Percentiles rank a stretch among this genome's conserved stretches.
phyloP scores from a whole-genome alignment of 768 basidiomycete species.

The Mycena kentingensis region DNA sequence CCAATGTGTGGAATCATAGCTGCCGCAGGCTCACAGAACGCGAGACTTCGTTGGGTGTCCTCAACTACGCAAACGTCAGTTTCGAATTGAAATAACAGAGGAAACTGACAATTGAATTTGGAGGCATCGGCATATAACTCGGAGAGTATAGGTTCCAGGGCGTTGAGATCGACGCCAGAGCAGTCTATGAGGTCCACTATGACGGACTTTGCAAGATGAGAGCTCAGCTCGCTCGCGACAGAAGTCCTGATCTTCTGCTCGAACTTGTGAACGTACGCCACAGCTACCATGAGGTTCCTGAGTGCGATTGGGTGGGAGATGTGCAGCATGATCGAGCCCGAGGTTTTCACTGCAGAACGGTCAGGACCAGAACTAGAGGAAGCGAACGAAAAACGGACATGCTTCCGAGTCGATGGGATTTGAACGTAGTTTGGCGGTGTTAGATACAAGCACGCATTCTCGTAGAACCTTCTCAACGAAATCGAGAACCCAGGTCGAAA shows the following conservation, averaged over 20 bases:
- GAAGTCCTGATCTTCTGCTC: constrained; percentile 53
- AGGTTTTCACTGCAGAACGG: constrained; percentile 2
- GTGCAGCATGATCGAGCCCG: constrained; percentile 51
- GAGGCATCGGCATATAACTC: constrained; percentile 37
- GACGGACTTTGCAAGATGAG: constrained; percentile 63
- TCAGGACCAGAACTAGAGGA: background rate
- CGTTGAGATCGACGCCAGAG: constrained; percentile 64
- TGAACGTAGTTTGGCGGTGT: constrained; percentile 27
- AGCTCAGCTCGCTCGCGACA: constrained; percentile 59
- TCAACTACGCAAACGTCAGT: constrained; percentile 41
- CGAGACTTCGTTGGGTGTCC: constrained; percentile 53
- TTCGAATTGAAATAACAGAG: background rate
- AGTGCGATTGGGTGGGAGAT: constrained; percentile 64
- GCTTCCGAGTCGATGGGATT: constrained; percentile 21
- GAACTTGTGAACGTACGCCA: constrained; percentile 62
- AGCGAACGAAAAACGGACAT: constrained; percentile 23
- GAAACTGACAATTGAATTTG: constrained; percentile 37
- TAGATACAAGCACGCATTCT: constrained; percentile 41
- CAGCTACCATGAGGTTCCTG: constrained; percentile 48
- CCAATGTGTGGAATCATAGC: constrained; percentile 46
- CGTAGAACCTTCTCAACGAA: constrained; percentile 67
- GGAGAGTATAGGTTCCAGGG: constrained; percentile 49
- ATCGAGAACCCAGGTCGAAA: constrained; percentile 61
- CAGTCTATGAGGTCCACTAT: constrained; percentile 63
- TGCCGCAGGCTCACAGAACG: constrained; percentile 58